Base-by-base conservation (phyloP, 73 alveolate genomes). In the Durusdinium trenchii region DNA sequence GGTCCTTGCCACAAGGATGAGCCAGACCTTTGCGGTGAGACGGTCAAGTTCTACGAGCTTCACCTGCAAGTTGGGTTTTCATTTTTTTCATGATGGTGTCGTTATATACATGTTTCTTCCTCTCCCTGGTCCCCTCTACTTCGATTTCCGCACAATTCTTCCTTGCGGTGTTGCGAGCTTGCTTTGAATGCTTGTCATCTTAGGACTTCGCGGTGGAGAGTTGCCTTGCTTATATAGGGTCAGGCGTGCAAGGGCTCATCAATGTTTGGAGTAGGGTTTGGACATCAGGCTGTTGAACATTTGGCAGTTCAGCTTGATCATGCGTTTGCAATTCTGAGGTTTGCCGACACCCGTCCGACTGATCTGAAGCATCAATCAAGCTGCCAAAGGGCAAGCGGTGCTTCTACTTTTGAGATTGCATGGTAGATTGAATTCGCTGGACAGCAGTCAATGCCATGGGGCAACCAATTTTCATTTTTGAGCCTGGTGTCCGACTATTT, bases 31-130 rank as follows among this genome's bases (percentile, higher is more conserved):
- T 91, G 98, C 45, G 98, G 98, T 26, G 51, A 51, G 36, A 47
- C 98, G 5, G 98, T 91, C 40, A 23, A 91, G 43, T 91, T 91
- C 76, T 91, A 91, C 48, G 98, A n/a, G 61, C 98, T 46, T 47
- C 47, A 54, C 76, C 30, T 9, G 98, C 78, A 38, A 23, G 45
- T 35, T 35, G 36, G 46, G 50, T 23, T 43, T 28, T n/a, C n/a
- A n/a, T n/a, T n/a, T n/a, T n/a, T n/a, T n/a, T n/a, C n/a, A n/a
- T n/a, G n/a, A n/a, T n/a, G n/a, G n/a, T n/a, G n/a, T n/a, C n/a
- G n/a, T n/a, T n/a, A n/a, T n/a, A n/a, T n/a, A n/a, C n/a, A n/a
- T n/a, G n/a, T n/a, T n/a, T n/a, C 35, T 75, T 75, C 54, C 40
- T 6, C 10, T 32, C 73, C 73, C 73, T 23, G 30, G n/a, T 32